Conservation (phyloP, 768 basidiomycete species). For the Mycena capillaripes region DNA sequence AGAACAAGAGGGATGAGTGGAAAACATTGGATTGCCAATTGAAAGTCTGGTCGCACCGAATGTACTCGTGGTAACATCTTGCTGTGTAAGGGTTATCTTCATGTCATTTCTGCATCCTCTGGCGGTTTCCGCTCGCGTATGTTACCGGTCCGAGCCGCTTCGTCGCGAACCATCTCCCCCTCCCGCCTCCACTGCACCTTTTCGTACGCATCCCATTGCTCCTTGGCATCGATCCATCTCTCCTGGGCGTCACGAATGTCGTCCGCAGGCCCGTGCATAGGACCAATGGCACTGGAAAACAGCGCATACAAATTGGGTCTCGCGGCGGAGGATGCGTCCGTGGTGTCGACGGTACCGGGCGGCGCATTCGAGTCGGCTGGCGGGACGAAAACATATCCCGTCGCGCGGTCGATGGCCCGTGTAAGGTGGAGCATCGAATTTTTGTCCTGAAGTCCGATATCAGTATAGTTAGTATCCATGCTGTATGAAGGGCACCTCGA, state of each 20-base stretch:
- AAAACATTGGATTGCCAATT: no score
- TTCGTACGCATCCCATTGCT: conserved; percentile 88
- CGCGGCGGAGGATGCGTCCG: conserved; percentile 53
- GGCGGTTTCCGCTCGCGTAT: conserved; percentile 49
- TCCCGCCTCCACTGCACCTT: conserved; percentile 82
- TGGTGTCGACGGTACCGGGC: conserved; percentile 41
- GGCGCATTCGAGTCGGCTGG: conserved; percentile 45
- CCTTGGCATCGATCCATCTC: conserved; percentile 90
- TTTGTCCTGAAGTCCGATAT: conserved; percentile 75
- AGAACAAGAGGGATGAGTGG: no score
- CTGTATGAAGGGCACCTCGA: conserved; percentile 72
- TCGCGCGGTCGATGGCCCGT: conserved; percentile 88
- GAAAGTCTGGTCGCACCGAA: no score
- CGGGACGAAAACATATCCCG: conserved; percentile 92
- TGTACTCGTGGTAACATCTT: no score
- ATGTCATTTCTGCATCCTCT: conserved; percentile 33
- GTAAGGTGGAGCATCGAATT: conserved; percentile 93
- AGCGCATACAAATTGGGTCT: conserved; percentile 78
- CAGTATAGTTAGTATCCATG: neutral
- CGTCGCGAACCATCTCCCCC: conserved; percentile 69
- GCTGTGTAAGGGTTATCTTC: no score
- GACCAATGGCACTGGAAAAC: conserved; percentile 75
- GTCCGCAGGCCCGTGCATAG: conserved; percentile 62
- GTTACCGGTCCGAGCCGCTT: conserved; percentile 46
- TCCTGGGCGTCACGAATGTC: conserved; percentile 68